phyloP scores from a whole-genome alignment of 768 basidiomycete genomes.

The Lenzites betulinus region DNA sequence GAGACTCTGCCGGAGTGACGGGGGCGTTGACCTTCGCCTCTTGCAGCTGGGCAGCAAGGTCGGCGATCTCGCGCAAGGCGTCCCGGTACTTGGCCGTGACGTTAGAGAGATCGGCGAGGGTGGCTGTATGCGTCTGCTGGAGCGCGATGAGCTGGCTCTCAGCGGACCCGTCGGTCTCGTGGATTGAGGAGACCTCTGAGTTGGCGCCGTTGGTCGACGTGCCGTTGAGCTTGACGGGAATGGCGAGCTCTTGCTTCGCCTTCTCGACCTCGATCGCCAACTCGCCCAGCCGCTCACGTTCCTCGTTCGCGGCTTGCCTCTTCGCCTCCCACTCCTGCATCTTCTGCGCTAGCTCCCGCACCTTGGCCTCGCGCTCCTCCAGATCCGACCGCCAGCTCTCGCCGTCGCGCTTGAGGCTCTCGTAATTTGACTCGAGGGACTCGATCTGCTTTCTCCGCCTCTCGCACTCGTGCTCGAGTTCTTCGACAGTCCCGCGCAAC shows the following conservation, averaged over 20 bases:
- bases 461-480: constrained; percentile 75
- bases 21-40: constrained; percentile 74
- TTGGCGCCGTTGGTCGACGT: constrained; percentile 15
- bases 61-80: constrained; percentile 89
- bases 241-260: constrained; percentile 63
- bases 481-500: constrained; percentile 72
- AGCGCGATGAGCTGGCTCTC: constrained; percentile 70
- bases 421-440: constrained; percentile 69
- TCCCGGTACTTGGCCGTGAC: constrained; percentile 85
- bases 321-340: constrained; percentile 79
- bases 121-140: constrained; percentile 81
- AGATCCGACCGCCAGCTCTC: constrained; percentile 84
- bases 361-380: constrained; percentile 76
- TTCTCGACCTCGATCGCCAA: constrained; percentile 71
- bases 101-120: constrained; percentile 75
- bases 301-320: constrained; percentile 66
- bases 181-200: constrained; percentile 26
- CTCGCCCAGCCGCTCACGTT: constrained; percentile 63
- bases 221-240: constrained; percentile 31
- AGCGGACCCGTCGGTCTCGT: constrained; percentile 41
- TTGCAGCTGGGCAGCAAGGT: constrained; percentile 87
- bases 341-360: constrained; percentile 75
- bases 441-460: constrained; percentile 72
- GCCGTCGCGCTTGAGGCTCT: constrained; percentile 68
- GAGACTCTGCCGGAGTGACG: constrained; percentile 41